Evolutionary conservation across 2,329 filamentous ascomycete species (phyloP).

Genomic region (Pochonia chlamydosporia): DNA sequence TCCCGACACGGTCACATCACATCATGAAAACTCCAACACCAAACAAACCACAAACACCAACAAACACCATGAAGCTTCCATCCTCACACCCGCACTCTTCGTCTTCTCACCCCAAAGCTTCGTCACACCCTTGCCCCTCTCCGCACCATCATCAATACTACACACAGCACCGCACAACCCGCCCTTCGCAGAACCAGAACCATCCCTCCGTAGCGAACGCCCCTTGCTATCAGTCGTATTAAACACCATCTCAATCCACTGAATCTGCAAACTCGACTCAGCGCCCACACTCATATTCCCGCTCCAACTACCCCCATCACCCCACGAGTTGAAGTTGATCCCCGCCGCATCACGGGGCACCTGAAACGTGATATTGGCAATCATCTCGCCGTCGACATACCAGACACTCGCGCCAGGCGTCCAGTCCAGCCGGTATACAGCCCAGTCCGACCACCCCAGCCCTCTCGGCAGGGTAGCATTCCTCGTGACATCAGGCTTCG

Average conservation of each 20-base stretch:
- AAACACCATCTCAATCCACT: slow-evolving; percentile 58
- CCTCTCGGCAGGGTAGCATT: slow-evolving; percentile 40
- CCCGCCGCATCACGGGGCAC: slow-evolving; percentile 46
- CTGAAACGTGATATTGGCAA: slow-evolving; percentile 48
- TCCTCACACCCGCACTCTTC: not conserved
- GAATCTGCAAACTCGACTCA: slow-evolving; percentile 50
- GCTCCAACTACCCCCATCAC: slow-evolving; percentile 53
- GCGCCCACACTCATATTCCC: slow-evolving; percentile 49
- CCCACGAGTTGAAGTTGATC: slow-evolving; percentile 56
- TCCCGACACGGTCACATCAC: too few species aligned
- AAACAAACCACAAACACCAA: not conserved
- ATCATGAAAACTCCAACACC: not conserved
- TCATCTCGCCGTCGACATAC: slow-evolving; percentile 47
- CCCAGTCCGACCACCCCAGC: slow-evolving; percentile 47
- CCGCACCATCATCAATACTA: slow-evolving; percentile 26
- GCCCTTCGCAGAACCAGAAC: too few species aligned
- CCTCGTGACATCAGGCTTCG: slow-evolving; percentile 38
- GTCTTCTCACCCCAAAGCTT: slow-evolving; percentile 17
- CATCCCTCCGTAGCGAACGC: not conserved
- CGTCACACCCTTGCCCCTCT: slow-evolving; percentile 16
- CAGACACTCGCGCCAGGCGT: slow-evolving; percentile 45
- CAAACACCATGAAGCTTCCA: not conserved
- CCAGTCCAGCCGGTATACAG: slow-evolving; percentile 57
- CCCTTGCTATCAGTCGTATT: slow-evolving; percentile 29
- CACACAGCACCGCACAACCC: slow-evolving; percentile 22